A percentile compares a stretch with the other conserved stretches of the same genome.
Conservation (phyloP, 108 stramenopile species). For the Nannochloropsis granulata region DNA sequence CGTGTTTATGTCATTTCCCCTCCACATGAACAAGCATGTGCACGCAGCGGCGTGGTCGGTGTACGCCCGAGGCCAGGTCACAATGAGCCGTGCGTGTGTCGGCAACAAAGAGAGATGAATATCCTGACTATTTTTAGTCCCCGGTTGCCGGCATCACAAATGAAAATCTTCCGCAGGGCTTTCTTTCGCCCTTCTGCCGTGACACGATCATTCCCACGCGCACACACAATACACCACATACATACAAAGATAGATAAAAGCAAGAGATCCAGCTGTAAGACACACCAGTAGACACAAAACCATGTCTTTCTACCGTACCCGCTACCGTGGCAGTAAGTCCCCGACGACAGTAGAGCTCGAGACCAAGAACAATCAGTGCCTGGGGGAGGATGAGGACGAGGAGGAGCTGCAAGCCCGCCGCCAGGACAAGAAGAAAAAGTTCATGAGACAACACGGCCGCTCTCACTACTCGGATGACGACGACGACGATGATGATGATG, state of each 20-base stretch:
- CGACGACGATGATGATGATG: not conserved
- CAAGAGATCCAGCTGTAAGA: no score
- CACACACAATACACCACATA: no score
- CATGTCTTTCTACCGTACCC: not conserved
- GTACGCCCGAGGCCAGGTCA: no score
- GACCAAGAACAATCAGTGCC: not conserved
- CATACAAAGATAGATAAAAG: no score
- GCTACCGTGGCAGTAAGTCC: not conserved
- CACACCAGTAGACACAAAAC: not conserved
- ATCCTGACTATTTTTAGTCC: no score
- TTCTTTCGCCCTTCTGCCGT: no score
- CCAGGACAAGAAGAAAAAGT: not conserved
- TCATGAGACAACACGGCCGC: not conserved
- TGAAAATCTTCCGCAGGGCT: no score
- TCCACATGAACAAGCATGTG: not conserved
- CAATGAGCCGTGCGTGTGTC: no score
- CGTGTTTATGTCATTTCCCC: not conserved
- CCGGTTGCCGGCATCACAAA: no score
- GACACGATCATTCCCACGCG: no score
- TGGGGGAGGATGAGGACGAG: not conserved
- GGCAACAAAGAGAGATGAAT: no score
- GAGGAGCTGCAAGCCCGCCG: not conserved
- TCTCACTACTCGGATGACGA: not conserved
- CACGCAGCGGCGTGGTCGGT: no score
- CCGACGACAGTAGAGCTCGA: not conserved